Evolutionary conservation across 1,139 yeast species (phyloP), one percentile per base, ranked within the genome.

Genomic region (Kluyveromyces sp.): DNA sequence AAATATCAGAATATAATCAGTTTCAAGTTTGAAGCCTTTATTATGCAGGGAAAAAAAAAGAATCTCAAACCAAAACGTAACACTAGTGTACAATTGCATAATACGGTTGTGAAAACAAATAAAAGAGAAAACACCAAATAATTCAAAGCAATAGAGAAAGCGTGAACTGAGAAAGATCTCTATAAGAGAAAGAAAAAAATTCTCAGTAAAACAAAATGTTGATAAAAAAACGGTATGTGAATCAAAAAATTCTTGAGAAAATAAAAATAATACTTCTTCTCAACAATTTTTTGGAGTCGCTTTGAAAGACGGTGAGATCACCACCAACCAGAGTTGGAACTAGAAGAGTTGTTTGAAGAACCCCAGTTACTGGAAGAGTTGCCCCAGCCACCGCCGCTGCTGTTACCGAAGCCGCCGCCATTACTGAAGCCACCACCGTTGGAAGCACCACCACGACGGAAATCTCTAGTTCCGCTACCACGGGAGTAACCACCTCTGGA

Each of bases 401-500:
- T 48, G 54, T 50, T 49, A 46, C 53, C 41, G 28, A 66, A 59
- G 45, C 65, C 57, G 37, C 66, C 60, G 47, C 67, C 63, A 48
- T 67, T 64, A 42, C 66, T 65, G 42, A 64, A 56, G 47, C 58
- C 55, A 43, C 62, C 61, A 43, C 66, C 65, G 50, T 55, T 56
- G 44, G 64, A 56, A 43, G 58, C 57, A 39, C 62, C 62, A 43
- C 60, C 63, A 60, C 79, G 78, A 75, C 83, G 78, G 71, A 71
- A 75, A 66, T 80, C 85, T 69, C 83, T 78, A 50, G 67, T 66
- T 50, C 60, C 57, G 51, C 50, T 58, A 51, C 53, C 56, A 52
- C 69, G 67, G 51, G 52, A 50, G 42, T 45, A 50, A 48, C 64
- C 64, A 49, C 68, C 68, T 44, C 64, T 61, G 49, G 86, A 81